Percentiles rank a stretch among this genome's conserved stretches.
These are phyloP conservation scores for Coemansia sp. DNA, from an alignment of 192 early-diverging fungal species.

Conservation along the genomic window DNA sequence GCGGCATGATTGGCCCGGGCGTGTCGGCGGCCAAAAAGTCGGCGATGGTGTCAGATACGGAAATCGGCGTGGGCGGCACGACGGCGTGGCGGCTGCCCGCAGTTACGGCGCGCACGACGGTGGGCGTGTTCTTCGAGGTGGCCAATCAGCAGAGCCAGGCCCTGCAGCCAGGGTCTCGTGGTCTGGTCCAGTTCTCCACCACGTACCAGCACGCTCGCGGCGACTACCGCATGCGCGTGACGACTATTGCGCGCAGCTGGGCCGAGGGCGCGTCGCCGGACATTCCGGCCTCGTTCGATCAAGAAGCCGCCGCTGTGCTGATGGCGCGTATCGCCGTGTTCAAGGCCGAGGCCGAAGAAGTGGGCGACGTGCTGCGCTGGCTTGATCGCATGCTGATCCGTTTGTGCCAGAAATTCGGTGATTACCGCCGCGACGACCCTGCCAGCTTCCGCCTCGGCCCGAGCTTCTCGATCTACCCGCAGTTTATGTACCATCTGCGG, in stretches of 20 bases:
- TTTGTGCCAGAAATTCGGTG: slow-evolving; percentile 95
- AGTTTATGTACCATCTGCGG: slow-evolving; percentile 99
- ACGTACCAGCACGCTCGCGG: slow-evolving; percentile 95
- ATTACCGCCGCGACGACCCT: slow-evolving; percentile 95
- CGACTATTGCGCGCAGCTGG: slow-evolving; percentile 88
- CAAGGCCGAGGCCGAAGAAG: slow-evolving; percentile 97
- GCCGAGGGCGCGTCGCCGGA: slow-evolving; percentile 81
- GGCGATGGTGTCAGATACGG: slow-evolving; percentile 90
- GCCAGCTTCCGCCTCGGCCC: slow-evolving; percentile 83
- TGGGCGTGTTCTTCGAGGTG: slow-evolving; percentile 95
- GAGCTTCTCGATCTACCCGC: slow-evolving; percentile 98
- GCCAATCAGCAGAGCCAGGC: slow-evolving; percentile 82
- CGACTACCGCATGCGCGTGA: slow-evolving; percentile 86
- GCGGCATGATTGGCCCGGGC: slow-evolving; percentile 96
- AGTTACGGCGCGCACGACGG: slow-evolving; percentile 80
- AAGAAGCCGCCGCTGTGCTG: slow-evolving; percentile 94
- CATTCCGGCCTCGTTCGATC: slow-evolving; percentile 91
- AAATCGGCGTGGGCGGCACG: slow-evolving; percentile 96
- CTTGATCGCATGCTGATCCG: slow-evolving; percentile 98
- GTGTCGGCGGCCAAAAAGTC: slow-evolving; percentile 88
- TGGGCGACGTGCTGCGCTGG: slow-evolving; percentile 95
- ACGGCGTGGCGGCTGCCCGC: slow-evolving; percentile 94
- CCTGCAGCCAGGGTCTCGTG: slow-evolving; percentile 77
- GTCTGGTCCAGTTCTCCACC: slow-evolving; percentile 93
- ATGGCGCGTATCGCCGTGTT: slow-evolving; percentile 97